Percentiles rank a stretch among this genome's conserved stretches.
Conservation (phyloP, 2,329 filamentous ascomycete genomes). For the Colletotrichum sp. region DNA sequence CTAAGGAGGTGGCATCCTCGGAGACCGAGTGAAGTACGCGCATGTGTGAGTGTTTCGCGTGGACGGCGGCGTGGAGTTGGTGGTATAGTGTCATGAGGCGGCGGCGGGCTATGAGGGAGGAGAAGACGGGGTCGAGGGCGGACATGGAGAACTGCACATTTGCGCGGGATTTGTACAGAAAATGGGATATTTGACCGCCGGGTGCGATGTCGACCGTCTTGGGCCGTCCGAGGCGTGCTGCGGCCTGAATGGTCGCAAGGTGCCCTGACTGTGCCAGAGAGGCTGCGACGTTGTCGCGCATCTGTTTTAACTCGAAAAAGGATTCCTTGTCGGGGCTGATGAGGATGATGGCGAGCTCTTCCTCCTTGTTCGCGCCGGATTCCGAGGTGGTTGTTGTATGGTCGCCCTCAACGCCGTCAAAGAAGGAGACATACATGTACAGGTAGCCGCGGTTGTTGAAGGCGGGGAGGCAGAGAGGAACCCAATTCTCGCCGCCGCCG, state of each 20-base stretch:
- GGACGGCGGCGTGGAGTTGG: constrained; percentile 82
- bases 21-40: constrained; percentile 85
- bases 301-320: constrained; percentile 86
- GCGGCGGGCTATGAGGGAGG: constrained; percentile 61
- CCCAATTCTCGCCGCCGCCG: constrained; percentile 94
- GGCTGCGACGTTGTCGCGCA: constrained; percentile 66
- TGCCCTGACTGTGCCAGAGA: constrained; percentile 79
- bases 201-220: constrained; percentile 77
- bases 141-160: constrained; percentile 98
- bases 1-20: constrained; percentile 78
- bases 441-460: constrained; percentile 97
- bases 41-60: constrained; percentile 81
- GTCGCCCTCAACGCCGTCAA: constrained; percentile 64
- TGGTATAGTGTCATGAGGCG: constrained; percentile 86
- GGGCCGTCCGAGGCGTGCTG: constrained; percentile 75
- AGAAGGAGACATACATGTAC: constrained; percentile 99
- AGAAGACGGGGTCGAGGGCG: constrained; percentile 74
- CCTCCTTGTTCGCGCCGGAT: constrained; percentile 67
- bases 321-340: constrained; percentile 93
- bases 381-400: constrained; percentile 34
- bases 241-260: constrained; percentile 74
- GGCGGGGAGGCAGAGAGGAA: constrained; percentile 91
- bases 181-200: constrained; percentile 83
- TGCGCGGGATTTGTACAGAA: constrained; percentile 90
- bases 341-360: constrained; percentile 88